Conservation (phyloP, 345 rosid genomes). For the Combretum micranthum region DNA sequence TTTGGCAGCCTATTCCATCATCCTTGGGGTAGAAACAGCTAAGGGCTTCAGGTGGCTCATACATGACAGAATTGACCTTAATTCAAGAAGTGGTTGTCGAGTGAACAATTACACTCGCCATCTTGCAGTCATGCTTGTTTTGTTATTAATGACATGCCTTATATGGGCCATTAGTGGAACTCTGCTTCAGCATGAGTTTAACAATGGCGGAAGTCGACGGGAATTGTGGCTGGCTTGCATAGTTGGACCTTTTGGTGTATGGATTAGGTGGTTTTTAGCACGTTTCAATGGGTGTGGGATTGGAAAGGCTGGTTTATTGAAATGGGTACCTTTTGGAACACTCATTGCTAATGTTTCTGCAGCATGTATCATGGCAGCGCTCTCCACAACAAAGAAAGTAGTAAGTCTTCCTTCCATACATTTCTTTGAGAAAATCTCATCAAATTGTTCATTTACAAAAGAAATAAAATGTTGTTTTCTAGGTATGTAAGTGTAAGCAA, state of each 20-base stretch:
- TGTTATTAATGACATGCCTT: conserved; percentile 38
- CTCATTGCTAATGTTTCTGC: conserved; percentile 77
- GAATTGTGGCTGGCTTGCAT: conserved; percentile 80
- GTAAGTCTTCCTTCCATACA: conserved; percentile 24
- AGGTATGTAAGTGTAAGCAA: no score
- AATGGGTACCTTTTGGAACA: conserved; percentile 95
- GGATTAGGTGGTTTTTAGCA: conserved; percentile 96
- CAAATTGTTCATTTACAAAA: neutral
- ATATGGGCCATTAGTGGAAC: conserved; percentile 42
- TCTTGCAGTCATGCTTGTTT: conserved; percentile 23
- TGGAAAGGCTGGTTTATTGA: conserved; percentile 46
- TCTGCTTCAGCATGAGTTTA: conserved; percentile 41
- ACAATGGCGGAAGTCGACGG: conserved; percentile 36
- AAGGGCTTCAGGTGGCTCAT: conserved; percentile 61
- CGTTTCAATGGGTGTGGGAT: conserved; percentile 76
- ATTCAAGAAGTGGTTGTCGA: conserved; percentile 20
- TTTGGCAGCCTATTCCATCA: conserved; percentile 65
- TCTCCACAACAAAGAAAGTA: conserved; percentile 49
- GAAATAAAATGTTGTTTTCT: no score
- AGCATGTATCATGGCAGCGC: conserved; percentile 69
- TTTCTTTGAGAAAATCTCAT: neutral
- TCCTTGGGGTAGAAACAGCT: conserved; percentile 75
- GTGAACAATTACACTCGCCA: conserved; percentile 39
- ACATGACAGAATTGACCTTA: conserved; percentile 11
- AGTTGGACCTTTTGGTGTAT: conserved; percentile 74